Evolutionary conservation across 2,329 filamentous ascomycete species (phyloP), one percentile per base, ranked within the genome.

Genomic region (Colletotrichum somersetense): DNA sequence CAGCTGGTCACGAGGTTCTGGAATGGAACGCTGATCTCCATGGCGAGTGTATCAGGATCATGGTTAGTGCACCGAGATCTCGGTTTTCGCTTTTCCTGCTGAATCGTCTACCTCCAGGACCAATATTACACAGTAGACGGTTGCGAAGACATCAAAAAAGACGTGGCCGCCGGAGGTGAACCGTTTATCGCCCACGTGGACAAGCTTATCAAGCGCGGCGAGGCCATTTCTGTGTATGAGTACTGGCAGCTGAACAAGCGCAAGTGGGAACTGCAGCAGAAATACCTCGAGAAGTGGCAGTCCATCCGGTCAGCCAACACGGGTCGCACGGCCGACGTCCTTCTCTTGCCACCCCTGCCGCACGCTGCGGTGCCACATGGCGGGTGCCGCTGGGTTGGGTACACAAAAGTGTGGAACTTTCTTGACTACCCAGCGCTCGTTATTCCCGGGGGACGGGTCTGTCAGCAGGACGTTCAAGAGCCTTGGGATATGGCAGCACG

Each of bases 221-320:
- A 83, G 14, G 77, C 88, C 0, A 88, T 91, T 18, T 90, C 88
- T 0, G 89, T 91, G 0, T 91, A 89, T 69, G 83, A 90, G 5
- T 92, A 92, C 79, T 92, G 90, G 91, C 89, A 91, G 75, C 82
- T 92, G 8, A 92, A 91, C 79, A 88, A 83, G 72, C 83, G 84
- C 35, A 92, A 91, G 75, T 68, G 83, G 35, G 81, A 80, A 91
- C 10, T 57, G 33, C 68, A 71, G 57, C 68, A 71, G 14, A 52
- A 42, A 1, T 71, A 90, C 67, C 82, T 91, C 1, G 84, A 89
- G 61, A 87, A 89, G 69, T 92, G 89, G 90, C 86, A 86, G 56
- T 77, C 77, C 0, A 79, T 82, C 0, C 80, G 76, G 20, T 87
- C 85, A 3, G 77, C 81, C 0, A 73, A 44, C 0, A 85, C 85